Evolutionary conservation across 2,329 filamentous ascomycete genomes (phyloP).

Genomic region (Claviceps quebecensis): DNA sequence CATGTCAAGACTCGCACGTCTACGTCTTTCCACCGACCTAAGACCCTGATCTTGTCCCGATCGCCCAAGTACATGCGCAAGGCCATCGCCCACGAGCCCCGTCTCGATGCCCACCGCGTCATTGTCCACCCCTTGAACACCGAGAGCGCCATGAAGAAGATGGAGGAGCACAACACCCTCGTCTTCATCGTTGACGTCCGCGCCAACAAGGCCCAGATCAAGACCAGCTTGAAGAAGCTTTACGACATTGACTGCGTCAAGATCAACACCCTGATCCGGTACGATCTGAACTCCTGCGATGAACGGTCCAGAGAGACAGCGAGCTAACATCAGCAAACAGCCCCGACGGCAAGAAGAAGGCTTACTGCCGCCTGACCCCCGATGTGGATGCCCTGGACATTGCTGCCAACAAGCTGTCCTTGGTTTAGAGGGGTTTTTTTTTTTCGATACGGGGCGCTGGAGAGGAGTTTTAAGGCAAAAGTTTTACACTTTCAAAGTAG

Average conservation of each 20-base stretch:
- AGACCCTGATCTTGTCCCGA: conserved; percentile 86
- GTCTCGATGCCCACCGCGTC: conserved; percentile 95
- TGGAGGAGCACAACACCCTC: conserved; percentile 99
- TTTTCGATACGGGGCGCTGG: neutral
- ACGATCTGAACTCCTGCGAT: conserved; percentile 19
- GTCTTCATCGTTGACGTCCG: conserved; percentile 95
- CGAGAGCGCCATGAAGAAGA: conserved; percentile 99
- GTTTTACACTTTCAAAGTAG: too few relatives aligned
- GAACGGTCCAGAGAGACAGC: neutral
- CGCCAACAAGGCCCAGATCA: conserved; percentile 99
- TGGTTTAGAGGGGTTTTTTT: conserved; percentile 52
- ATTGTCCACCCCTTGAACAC: conserved; percentile 98
- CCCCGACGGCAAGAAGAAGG: conserved; percentile 97
- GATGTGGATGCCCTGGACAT: conserved; percentile 99
- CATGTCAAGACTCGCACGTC: conserved; percentile 81
- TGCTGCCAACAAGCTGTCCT: conserved; percentile 94
- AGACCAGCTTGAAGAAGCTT: conserved; percentile 94
- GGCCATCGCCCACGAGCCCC: conserved; percentile 76
- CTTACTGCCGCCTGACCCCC: conserved; percentile 84
- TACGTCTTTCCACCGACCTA: conserved; percentile 94
- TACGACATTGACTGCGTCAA: conserved; percentile 97
- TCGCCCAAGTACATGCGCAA: conserved; percentile 94
- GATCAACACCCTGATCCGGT: conserved; percentile 99
- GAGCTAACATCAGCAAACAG: conserved; percentile 17
- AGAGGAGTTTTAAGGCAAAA: neutral